phyloP scores from a whole-genome alignment of 352 stramenopile genomes.

The Phytophthora litchii region DNA sequence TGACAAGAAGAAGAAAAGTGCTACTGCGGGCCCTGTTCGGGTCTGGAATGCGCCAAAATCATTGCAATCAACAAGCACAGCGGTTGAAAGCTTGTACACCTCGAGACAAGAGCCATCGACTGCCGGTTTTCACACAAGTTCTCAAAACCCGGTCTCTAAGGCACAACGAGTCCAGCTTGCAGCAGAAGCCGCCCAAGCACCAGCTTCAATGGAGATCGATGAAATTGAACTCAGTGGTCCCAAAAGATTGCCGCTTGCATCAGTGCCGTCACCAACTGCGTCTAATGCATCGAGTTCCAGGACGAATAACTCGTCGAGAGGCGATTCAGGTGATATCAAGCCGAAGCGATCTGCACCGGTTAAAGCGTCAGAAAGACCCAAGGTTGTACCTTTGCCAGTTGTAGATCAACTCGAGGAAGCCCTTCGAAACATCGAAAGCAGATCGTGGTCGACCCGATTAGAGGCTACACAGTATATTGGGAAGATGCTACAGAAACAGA shows the following conservation, averaged over 20 bases:
- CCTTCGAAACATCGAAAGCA: constrained; percentile 52
- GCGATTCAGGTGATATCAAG: constrained; percentile 18
- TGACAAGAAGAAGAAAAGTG: constrained; percentile 33
- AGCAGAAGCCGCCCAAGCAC: constrained; percentile 17
- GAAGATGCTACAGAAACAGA: constrained; percentile 24
- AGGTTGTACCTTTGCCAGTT: constrained; percentile 5
- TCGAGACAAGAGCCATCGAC: constrained; percentile 36
- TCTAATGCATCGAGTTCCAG: constrained; percentile 35
- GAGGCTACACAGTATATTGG: constrained; percentile 64
- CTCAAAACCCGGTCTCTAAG: constrained; percentile 24
- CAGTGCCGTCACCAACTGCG: constrained; percentile 27
- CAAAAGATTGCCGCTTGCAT: constrained; percentile 14
- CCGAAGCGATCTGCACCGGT: constrained; percentile 15
- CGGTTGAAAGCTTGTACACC: constrained; percentile 39
- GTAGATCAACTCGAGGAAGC: constrained; percentile 63
- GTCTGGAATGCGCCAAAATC: constrained; percentile 41
- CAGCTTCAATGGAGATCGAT: constrained; percentile 26
- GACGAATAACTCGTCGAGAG: constrained; percentile 26
- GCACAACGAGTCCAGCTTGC: constrained; percentile 47
- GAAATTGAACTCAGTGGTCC: constrained; percentile 18
- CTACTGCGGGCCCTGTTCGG: constrained; percentile 39
- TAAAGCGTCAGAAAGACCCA: constrained; percentile 24
- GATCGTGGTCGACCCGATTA: constrained; percentile 69
- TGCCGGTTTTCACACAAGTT: constrained; percentile 44
- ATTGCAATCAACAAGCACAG: constrained; percentile 18